These are phyloP conservation scores for Podospora anserina DNA, from an alignment of 495 filamentous ascomycete genomes.

Conservation along the genomic window DNA sequence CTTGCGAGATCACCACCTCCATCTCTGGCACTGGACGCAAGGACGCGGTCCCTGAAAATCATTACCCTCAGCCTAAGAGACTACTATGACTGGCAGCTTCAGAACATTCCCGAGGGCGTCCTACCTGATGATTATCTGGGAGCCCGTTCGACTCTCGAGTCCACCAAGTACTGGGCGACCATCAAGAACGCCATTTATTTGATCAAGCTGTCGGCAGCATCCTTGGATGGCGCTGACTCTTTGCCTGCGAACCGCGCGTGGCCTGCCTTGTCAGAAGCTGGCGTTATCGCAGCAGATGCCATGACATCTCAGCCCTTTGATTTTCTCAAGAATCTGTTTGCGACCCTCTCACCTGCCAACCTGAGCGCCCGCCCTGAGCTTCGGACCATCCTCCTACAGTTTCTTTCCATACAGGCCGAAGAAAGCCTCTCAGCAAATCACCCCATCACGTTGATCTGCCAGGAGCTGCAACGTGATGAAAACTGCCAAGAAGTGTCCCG, in stretches of 20 bases:
- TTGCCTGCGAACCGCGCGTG: conserved; percentile 27
- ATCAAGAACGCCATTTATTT: conserved; percentile 35
- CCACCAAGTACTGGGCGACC: conserved; percentile 29
- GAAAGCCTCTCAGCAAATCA: conserved; percentile 29
- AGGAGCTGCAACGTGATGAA: conserved; percentile 28
- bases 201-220: conserved; percentile 30
- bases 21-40: conserved; percentile 20
- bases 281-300: conserved; percentile 26
- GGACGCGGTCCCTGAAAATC: conserved; percentile 25
- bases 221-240: conserved; percentile 17
- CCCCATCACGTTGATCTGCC: conserved; percentile 31
- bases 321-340: conserved; percentile 33
- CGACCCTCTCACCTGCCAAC: conserved; percentile 33
- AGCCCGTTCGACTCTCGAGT: conserved; percentile 20
- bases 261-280: conserved; percentile 29
- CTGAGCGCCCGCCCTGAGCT: conserved; percentile 32
- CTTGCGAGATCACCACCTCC: conserved; percentile 25
- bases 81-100: conserved; percentile 34
- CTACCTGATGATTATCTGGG: conserved; percentile 33
- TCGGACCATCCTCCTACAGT: conserved; percentile 29
- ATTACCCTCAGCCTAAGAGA: conserved; percentile 30
- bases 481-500: conserved; percentile 34
- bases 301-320: conserved; percentile 35
- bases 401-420: conserved; percentile 29
- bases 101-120: conserved; percentile 28